phyloP scores from a whole-genome alignment of 78 protist genomes.

The Cavenderia fasciculata region DNA sequence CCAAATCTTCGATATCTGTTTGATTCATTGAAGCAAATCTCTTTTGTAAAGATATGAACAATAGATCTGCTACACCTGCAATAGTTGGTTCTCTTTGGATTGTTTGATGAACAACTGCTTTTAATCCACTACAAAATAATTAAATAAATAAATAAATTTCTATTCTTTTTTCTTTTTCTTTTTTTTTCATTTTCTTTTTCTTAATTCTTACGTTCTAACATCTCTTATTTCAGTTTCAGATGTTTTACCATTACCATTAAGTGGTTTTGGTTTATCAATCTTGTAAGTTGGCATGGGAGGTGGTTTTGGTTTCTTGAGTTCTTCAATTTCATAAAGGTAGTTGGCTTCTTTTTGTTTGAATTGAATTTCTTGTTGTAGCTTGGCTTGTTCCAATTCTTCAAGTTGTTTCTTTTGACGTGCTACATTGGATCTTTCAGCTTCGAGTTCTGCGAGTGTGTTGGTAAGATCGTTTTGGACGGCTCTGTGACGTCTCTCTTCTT shows the following conservation, averaged over 20 bases:
- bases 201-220: constrained; percentile 6
- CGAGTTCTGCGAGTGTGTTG: not conserved
- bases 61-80: constrained; percentile 55
- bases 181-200: too few relatives aligned
- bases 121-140: not conserved
- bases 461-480: constrained; percentile 3
- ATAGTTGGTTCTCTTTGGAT: constrained; percentile 42
- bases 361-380: not conserved
- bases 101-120: constrained; percentile 17
- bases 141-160: too few relatives aligned
- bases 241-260: not conserved
- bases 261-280: not conserved
- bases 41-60: constrained; percentile 68
- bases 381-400: constrained; percentile 5
- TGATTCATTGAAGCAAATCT: constrained; percentile 52
- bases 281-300: constrained; percentile 59
- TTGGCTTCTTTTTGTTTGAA: constrained; percentile 20
- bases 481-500: constrained; percentile 33
- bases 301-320: constrained; percentile 66
- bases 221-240: not conserved
- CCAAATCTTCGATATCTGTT: constrained; percentile 12
- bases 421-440: not conserved
- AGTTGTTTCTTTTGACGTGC: constrained; percentile 5
- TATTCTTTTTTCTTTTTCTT: too few relatives aligned
- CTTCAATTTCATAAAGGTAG: constrained; percentile 40